These are phyloP conservation scores for Pseudocercospora eumusae DNA, from an alignment of 2,329 filamentous ascomycete genomes.

Conservation along the genomic window DNA sequence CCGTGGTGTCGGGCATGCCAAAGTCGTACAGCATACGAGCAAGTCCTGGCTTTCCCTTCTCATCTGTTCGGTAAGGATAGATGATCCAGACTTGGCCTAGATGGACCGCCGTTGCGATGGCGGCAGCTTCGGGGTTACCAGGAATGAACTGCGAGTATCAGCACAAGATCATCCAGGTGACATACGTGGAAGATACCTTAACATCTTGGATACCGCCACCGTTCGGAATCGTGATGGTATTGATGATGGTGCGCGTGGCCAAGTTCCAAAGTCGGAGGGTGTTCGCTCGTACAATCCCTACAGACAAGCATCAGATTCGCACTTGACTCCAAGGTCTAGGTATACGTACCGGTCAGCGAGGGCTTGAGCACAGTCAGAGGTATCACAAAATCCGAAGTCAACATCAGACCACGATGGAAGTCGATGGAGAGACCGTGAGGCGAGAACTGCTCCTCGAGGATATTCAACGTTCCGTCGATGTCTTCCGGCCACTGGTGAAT, in stretches of 20 bases:
- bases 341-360: slow-evolving; percentile 31
- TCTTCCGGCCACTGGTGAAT: slow-evolving; percentile 65
- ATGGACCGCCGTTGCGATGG: slow-evolving; percentile 61
- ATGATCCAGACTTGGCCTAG: slow-evolving; percentile 66
- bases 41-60: slow-evolving; percentile 58
- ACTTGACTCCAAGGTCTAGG: not conserved
- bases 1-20: slow-evolving; percentile 57
- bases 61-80: slow-evolving; percentile 60
- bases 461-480: slow-evolving; percentile 55
- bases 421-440: slow-evolving; percentile 62
- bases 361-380: slow-evolving; percentile 64
- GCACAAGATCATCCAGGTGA: not conserved
- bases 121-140: slow-evolving; percentile 59
- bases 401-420: slow-evolving; percentile 58
- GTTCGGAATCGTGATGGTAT: slow-evolving; percentile 62
- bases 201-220: slow-evolving; percentile 64
- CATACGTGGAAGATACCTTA: slow-evolving; percentile 42
- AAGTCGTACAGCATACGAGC: slow-evolving; percentile 62
- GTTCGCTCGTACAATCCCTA: slow-evolving; percentile 57
- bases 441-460: slow-evolving; percentile 62
- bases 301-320: not conserved
- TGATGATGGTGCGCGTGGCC: slow-evolving; percentile 56
- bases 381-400: slow-evolving; percentile 65
- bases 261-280: slow-evolving; percentile 64
- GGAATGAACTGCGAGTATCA: slow-evolving; percentile 56